phyloP scores from a whole-genome alignment of 441 rosid genomes.

The Pelargonium citronellum region DNA sequence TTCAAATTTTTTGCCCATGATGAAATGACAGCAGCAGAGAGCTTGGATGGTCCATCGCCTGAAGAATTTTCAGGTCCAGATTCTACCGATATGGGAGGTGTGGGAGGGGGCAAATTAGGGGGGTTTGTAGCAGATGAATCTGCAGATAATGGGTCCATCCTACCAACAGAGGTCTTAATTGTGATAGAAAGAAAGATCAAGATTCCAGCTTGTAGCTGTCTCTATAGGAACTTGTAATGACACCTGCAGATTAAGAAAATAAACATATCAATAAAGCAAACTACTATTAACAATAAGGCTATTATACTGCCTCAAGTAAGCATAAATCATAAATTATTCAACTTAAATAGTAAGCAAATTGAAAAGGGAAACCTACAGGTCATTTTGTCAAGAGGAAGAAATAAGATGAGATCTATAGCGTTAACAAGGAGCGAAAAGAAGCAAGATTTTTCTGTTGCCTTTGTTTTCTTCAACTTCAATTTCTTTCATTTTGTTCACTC shows the following conservation, averaged over 20 bases:
- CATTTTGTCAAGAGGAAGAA: not conserved
- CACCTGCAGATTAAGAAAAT: not conserved
- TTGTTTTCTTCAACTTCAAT: not conserved
- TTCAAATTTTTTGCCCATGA: constrained; percentile 73
- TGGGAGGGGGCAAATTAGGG: constrained; percentile 35
- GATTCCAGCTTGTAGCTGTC: not conserved
- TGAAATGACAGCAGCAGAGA: constrained; percentile 61
- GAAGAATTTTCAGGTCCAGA: constrained; percentile 39
- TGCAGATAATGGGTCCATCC: constrained; percentile 46
- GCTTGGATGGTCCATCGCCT: constrained; percentile 48
- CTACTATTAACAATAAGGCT: not conserved
- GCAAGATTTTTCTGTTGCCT: not conserved
- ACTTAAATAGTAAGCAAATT: not conserved
- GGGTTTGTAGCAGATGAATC: constrained; percentile 42
- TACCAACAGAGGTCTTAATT: constrained; percentile 6
- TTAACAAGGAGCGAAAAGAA: not conserved
- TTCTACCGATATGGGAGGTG: constrained; percentile 28
- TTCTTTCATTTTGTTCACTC: not conserved
- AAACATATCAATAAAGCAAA: not conserved
- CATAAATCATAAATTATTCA: not conserved
- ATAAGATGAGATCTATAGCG: not conserved
- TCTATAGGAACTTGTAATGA: not conserved
- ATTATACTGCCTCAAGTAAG: not conserved
- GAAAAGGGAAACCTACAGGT: not conserved
- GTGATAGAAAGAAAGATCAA: not conserved